These are phyloP conservation scores for Fusarium pseudonygamai DNA, from an alignment of 2,329 filamentous ascomycete genomes.

Conservation along the genomic window DNA sequence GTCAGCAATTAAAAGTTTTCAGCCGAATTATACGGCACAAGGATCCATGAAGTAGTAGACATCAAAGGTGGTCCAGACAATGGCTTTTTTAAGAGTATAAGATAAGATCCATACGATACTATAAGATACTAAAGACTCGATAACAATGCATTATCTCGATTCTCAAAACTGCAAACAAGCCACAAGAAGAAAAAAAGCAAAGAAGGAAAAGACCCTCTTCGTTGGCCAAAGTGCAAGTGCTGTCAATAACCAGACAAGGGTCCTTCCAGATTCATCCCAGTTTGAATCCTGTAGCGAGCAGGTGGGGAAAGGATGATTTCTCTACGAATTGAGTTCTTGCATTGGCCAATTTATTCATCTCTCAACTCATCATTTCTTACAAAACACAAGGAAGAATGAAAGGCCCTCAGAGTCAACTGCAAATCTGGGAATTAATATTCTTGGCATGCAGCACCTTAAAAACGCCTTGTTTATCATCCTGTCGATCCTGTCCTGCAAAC, in stretches of 20 bases:
- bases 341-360: not conserved
- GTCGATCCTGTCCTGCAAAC: not conserved
- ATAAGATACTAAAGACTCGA: not conserved
- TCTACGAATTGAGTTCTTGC: conserved; percentile 3
- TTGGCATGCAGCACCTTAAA: not conserved
- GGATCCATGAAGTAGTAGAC: not conserved
- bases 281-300: conserved; percentile 16
- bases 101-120: not conserved
- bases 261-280: not conserved
- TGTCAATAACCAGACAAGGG: conserved; percentile 2
- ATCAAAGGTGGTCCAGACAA: not conserved
- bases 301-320: not conserved
- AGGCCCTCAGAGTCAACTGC: not conserved
- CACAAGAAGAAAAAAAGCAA: not conserved
- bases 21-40: not conserved
- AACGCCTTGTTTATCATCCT: not conserved
- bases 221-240: conserved; percentile 1
- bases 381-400: not conserved
- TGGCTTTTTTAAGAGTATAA: not conserved
- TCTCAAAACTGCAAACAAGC: not conserved
- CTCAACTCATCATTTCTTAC: not conserved
- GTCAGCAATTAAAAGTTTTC: not conserved
- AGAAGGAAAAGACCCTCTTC: not conserved
- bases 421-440: not conserved
- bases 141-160: not conserved